Evolutionary conservation across 73 alveolate genomes (phyloP).

Genomic region (Stentor coeruleus): DNA sequence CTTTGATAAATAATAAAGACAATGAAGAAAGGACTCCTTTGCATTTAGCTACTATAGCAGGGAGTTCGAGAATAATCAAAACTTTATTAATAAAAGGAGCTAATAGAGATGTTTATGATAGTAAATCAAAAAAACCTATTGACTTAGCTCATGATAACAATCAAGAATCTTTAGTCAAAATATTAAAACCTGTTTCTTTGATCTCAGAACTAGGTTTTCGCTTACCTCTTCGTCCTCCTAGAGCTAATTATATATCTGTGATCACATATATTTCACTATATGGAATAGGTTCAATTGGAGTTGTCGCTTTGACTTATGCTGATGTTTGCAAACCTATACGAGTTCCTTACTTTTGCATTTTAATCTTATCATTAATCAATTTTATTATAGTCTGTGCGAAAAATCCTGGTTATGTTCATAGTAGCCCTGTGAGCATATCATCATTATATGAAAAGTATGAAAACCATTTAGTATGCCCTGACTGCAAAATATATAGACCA

Average conservation of each 20-base stretch:
- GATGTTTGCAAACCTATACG: slow-evolving; percentile 30
- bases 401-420: slow-evolving; percentile 45
- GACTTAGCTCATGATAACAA: slow-evolving; percentile 46
- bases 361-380: slow-evolving; percentile 2
- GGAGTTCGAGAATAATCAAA: slow-evolving; percentile 56
- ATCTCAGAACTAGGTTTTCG: background rate
- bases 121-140: slow-evolving; percentile 46
- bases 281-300: background rate
- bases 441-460: slow-evolving; percentile 18
- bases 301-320: background rate
- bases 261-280: background rate
- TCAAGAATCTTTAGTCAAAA: background rate
- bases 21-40: slow-evolving; percentile 53
- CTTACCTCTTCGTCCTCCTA: slow-evolving; percentile 14
- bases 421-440: background rate
- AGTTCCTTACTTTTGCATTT: slow-evolving; percentile 31
- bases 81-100: slow-evolving; percentile 70
- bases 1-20: slow-evolving; percentile 23
- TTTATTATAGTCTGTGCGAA: slow-evolving; percentile 32
- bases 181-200: background rate
- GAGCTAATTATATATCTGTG: background rate
- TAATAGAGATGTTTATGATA: slow-evolving; percentile 46
- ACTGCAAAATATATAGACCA: slow-evolving; percentile 53
- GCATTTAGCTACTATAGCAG: slow-evolving; percentile 60
- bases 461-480: slow-evolving; percentile 39